Evolutionary conservation across 208 protist genomes (phyloP).

Genomic region (Tritrichomonas foetus): DNA sequence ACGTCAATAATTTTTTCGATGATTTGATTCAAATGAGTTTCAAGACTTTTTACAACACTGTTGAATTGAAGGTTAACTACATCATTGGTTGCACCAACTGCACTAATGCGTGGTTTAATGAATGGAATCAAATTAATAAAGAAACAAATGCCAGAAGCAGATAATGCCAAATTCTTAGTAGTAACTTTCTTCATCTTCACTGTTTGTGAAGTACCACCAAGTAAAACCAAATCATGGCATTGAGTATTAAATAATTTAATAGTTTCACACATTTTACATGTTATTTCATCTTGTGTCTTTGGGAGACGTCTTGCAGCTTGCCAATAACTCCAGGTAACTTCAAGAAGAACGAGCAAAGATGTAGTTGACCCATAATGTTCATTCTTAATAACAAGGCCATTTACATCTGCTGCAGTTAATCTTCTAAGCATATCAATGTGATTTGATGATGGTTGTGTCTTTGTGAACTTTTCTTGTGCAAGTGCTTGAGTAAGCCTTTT

Average conservation of each 20-base stretch:
- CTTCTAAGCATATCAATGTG: neutral
- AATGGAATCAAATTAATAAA: neutral
- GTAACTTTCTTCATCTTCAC: neutral
- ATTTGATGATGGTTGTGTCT: neutral
- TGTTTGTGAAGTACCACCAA: neutral
- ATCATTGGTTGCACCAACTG: neutral
- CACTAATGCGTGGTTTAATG: neutral
- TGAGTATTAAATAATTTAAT: neutral
- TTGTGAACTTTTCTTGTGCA: neutral
- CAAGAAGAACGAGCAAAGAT: neutral
- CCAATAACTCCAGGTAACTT: neutral
- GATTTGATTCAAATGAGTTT: neutral
- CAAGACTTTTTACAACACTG: neutral
- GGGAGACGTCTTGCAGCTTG: neutral
- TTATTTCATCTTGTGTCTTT: neutral
- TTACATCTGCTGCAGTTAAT: neutral
- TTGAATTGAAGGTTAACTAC: neutral
- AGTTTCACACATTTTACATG: neutral
- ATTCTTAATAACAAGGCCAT: neutral
- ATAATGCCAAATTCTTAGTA: neutral
- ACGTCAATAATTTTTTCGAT: neutral
- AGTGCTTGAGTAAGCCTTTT: neutral
- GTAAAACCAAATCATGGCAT: neutral
- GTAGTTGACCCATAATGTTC: neutral
- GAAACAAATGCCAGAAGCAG: neutral